Conservation (phyloP, 2,329 filamentous ascomycete species). For the Trichoderma koningii region DNA sequence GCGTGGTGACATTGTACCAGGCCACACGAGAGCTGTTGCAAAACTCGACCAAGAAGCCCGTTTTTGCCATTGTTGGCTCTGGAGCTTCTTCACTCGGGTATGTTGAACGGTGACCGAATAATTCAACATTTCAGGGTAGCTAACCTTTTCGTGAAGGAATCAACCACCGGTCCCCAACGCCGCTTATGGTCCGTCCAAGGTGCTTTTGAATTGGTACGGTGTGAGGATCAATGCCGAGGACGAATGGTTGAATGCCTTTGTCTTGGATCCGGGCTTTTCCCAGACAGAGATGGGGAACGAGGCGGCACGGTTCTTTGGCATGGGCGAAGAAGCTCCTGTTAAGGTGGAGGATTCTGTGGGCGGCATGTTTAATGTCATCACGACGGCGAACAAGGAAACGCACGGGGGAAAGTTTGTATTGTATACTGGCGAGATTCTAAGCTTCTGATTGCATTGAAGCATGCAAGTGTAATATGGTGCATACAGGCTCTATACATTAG, state of each 20-base stretch:
- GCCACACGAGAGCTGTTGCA: conserved; percentile 43
- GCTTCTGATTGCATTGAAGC: not conserved
- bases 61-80: conserved; percentile 43
- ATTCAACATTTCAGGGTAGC: no score
- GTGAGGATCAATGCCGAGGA: conserved; percentile 4
- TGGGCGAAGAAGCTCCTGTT: conserved; percentile 30
- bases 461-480: not conserved
- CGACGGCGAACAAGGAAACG: conserved; percentile 34
- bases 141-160: conserved; percentile 37
- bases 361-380: conserved; percentile 42
- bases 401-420: conserved; percentile 13
- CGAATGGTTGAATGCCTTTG: conserved; percentile 34
- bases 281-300: conserved; percentile 38
- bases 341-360: conserved; percentile 39
- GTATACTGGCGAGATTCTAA: conserved; percentile 3
- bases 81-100: conserved; percentile 2
- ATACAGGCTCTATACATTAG: not conserved
- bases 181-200: conserved; percentile 42
- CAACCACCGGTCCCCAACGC: conserved; percentile 36
- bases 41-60: conserved; percentile 32
- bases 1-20: conserved; percentile 41
- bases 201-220: conserved; percentile 39
- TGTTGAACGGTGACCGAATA: conserved; percentile 15
- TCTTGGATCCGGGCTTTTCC: conserved; percentile 45
- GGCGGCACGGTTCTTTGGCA: conserved; percentile 39